Evolutionary conservation across 306 rosid species (phyloP).

Genomic region (Spatholobus suberectus): DNA sequence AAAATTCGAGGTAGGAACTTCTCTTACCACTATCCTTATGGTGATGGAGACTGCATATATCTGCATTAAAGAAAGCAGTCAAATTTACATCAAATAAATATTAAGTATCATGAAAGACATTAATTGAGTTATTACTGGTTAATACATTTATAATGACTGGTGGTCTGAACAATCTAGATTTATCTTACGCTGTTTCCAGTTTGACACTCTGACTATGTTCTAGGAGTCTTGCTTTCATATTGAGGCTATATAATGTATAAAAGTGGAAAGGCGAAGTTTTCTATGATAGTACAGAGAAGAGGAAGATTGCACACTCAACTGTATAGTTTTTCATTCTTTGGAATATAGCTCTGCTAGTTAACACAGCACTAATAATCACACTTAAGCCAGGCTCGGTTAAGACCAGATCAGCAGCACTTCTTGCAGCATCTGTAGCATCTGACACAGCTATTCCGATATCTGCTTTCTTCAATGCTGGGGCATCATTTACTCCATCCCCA

Average conservation of each 20-base stretch:
- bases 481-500: conserved; percentile 93
- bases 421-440: conserved; percentile 91
- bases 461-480: conserved; percentile 92
- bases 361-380: conserved; percentile 79
- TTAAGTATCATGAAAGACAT: conserved; percentile 1
- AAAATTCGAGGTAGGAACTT: conserved; percentile 9
- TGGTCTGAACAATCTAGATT: conserved; percentile 16
- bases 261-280: conserved; percentile 19
- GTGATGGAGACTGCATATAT: conserved; percentile 94
- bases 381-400: conserved; percentile 91
- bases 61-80: conserved; percentile 49
- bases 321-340: conserved; percentile 96
- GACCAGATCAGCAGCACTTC: conserved; percentile 85
- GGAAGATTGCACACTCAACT: conserved; percentile 57
- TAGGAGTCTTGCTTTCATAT: conserved; percentile 5
- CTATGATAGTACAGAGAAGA: conserved; percentile 31
- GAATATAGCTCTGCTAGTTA: conserved; percentile 88
- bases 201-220: neutral
- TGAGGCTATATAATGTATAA: conserved; percentile 21
- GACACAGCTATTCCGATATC: conserved; percentile 94
- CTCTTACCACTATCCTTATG: conserved; percentile 85
- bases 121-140: conserved; percentile 4
- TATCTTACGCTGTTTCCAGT: neutral
- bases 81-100: conserved; percentile 36
- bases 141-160: conserved; percentile 14